phyloP scores from a whole-genome alignment of 1,139 yeast genomes.

The Geotrichum histeridarum region DNA sequence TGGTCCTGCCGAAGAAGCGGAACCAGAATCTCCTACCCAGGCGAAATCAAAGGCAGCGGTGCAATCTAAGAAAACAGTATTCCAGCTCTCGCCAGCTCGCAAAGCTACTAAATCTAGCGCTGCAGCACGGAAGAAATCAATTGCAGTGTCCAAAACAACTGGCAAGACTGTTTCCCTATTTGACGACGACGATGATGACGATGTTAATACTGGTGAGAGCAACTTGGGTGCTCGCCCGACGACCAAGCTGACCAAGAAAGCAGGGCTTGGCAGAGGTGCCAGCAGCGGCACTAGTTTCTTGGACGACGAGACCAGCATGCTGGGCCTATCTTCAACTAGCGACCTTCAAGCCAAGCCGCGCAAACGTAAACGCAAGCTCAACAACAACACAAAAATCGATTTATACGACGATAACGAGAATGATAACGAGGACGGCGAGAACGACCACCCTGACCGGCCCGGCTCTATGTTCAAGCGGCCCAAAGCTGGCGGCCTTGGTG shows the following conservation, averaged over 20 bases:
- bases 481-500: conserved; percentile 3
- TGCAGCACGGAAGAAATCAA: background rate
- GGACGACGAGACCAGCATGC: background rate
- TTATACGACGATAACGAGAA: conserved; percentile 2
- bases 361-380: conserved; percentile 24
- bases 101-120: background rate
- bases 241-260: background rate
- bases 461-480: conserved; percentile 26
- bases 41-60: background rate
- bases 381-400: conserved; percentile 28
- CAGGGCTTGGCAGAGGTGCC: background rate
- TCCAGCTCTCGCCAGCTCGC: conserved; percentile 8
- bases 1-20: background rate
- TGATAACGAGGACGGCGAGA: conserved; percentile 17
- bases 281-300: background rate
- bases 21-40: background rate
- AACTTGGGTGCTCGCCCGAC: too few relatives aligned
- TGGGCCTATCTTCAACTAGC: background rate
- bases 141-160: conserved; percentile 5
- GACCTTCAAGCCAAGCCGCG: conserved; percentile 2
- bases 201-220: background rate
- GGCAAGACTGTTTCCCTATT: conserved; percentile 12
- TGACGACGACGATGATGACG: conserved; percentile 14
- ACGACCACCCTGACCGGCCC: conserved; percentile 24
- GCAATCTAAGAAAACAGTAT: background rate